phyloP scores from a whole-genome alignment of 768 basidiomycete species.

The Termitomyces sp. region DNA sequence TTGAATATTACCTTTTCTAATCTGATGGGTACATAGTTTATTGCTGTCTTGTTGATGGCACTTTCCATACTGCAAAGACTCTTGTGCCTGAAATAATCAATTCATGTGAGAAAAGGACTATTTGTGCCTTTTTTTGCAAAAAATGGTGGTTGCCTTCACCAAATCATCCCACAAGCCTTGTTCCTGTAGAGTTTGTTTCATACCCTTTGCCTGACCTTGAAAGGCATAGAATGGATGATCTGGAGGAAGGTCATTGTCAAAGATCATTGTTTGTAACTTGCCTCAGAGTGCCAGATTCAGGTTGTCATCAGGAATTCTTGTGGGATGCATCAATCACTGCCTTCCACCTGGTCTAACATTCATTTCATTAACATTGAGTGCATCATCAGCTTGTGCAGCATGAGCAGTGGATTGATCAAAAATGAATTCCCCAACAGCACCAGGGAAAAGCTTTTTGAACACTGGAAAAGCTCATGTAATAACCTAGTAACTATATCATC shows the following conservation, averaged over 20 bases:
- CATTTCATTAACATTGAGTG: constrained; percentile 21
- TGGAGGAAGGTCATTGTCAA: background rate
- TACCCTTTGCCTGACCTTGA: constrained; percentile 9
- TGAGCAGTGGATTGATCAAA: constrained; percentile 22
- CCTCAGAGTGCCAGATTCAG: constrained; percentile 16
- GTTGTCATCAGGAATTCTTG: constrained; percentile 16
- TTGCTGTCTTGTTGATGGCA: constrained; percentile 13
- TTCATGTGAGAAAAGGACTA: constrained; percentile 11
- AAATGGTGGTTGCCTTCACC: constrained; percentile 7
- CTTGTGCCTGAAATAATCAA: constrained; percentile 15
- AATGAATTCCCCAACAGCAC: constrained; percentile 14
- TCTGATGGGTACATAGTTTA: constrained; percentile 3
- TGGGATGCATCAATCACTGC: constrained; percentile 17
- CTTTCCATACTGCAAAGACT: constrained; percentile 14
- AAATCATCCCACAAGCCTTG: constrained; percentile 10
- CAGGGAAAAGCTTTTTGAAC: constrained; percentile 1
- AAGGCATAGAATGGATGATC: constrained; percentile 9
- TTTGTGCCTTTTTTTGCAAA: constrained; percentile 15
- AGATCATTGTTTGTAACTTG: constrained; percentile 15
- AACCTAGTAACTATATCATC: background rate
- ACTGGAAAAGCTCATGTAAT: constrained; percentile 3
- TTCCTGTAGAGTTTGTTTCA: constrained; percentile 10
- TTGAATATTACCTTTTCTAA: background rate
- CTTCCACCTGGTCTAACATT: constrained; percentile 19
- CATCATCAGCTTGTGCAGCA: constrained; percentile 16